Percentiles rank a stretch among this genome's conserved stretches.
These are phyloP conservation scores for Suillus spraguei DNA, from an alignment of 768 basidiomycete genomes.

Conservation along the genomic window DNA sequence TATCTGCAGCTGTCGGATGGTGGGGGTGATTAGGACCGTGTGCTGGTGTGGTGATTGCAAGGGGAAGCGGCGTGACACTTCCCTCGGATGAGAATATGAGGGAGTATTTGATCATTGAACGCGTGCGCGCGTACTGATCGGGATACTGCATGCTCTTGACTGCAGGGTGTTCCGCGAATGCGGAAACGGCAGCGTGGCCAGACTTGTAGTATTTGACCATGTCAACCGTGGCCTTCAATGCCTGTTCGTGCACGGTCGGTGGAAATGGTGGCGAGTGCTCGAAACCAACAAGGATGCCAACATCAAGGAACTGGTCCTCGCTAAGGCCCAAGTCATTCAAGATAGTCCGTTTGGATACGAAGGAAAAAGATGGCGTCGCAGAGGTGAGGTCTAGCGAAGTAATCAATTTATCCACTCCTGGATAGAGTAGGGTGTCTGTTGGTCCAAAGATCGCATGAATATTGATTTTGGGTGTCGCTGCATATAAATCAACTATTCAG, in stretches of 20 bases:
- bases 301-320: conserved; percentile 94
- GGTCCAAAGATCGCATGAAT: conserved; percentile 94
- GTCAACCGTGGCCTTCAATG: conserved; percentile 83
- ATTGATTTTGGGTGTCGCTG: conserved; percentile 88
- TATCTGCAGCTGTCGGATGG: conserved; percentile 81
- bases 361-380: conserved; percentile 74
- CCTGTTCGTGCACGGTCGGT: conserved; percentile 78
- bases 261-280: conserved; percentile 82
- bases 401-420: conserved; percentile 87
- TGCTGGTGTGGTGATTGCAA: conserved; percentile 59
- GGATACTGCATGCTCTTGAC: conserved; percentile 78
- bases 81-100: conserved; percentile 90
- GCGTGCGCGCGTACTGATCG: conserved; percentile 87
- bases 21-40: conserved; percentile 58
- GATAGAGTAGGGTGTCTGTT: conserved; percentile 88
- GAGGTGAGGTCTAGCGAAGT: conserved; percentile 80
- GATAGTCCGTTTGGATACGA: conserved; percentile 77
- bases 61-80: conserved; percentile 73
- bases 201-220: conserved; percentile 94
- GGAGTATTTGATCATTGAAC: conserved; percentile 90
- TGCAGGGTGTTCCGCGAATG: conserved; percentile 79
- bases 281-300: conserved; percentile 89
- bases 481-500: conserved; percentile 84
- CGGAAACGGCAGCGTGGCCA: conserved; percentile 77
- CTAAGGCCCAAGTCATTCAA: conserved; percentile 64